Base-by-base conservation (phyloP, 306 rosid genomes). In the Cucurbita ficifolia region DNA sequence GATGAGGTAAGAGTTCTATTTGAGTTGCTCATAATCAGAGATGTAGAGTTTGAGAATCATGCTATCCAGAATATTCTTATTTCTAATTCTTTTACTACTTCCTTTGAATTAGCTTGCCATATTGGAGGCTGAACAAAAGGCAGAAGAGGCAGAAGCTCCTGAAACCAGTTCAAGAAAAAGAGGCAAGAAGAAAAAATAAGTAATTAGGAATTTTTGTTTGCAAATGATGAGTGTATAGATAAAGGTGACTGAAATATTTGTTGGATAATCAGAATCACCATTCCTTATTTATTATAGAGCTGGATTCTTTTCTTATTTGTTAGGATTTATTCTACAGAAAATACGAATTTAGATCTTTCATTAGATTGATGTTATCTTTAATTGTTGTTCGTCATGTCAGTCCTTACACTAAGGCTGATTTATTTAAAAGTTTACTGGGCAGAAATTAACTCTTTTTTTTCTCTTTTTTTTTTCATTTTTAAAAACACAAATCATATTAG, bases 111-210 rank as follows among this genome's bases (percentile, higher is more conserved):
- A 94, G 97, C 81, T 94, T 81, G 95, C 96, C 77, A 75, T 90
- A 24, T 81, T 94, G 75, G 98, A 94, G 84, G 84, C 92, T 53
- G 97, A 94, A 79, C 97, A 90, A 87, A 94, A 89, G 84, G 97
- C 90, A 29, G 99, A 87, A 58, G 97, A 90, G 82, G 88, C 62
- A 17, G 97, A 91, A 83, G 96, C 84, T 45, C 85, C 97, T 48
- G 97, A 90, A 76, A 81, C 88, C 46, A 89, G 95, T 83, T 79
- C 81, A 4, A 87, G 82, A 79, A 88, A 83, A 79, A 84, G 91
- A 82, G 96, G 97, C 81, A 94, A 89, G 87, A 92, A 85, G 88
- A 89, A 94, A 81, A 84, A 78, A 52, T 80, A 63, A 70, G 70
- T 53, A 12, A 64, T 40, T 10, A 2, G 16, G 10, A 10, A 40